phyloP scores from a whole-genome alignment of 176 grass and related monocot species.

The Oryza glaberrima region DNA sequence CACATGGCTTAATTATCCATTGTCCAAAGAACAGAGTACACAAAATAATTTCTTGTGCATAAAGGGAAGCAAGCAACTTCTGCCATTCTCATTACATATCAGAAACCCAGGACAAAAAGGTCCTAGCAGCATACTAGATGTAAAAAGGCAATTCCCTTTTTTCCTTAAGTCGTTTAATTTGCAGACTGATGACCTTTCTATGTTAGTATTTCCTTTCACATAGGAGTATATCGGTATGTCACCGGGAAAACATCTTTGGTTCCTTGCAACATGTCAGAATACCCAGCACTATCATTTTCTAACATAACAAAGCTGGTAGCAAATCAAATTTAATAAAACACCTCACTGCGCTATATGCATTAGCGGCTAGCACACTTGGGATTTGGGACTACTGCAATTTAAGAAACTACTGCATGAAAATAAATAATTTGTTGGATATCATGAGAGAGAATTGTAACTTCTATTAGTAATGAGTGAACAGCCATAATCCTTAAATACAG shows the following conservation, averaged over 20 bases:
- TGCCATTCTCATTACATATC: not conserved
- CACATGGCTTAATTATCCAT: not conserved
- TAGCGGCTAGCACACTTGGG: not conserved
- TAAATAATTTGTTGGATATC: not conserved
- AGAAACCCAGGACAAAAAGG: slow-evolving; percentile 1
- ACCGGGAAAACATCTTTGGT: not conserved
- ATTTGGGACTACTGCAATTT: not conserved
- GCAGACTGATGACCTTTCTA: not conserved
- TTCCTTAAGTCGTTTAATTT: not conserved
- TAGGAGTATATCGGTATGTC: not conserved
- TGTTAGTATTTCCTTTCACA: not conserved
- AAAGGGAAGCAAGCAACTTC: not conserved
- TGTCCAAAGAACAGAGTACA: not conserved
- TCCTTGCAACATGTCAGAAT: not conserved
- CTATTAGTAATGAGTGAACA: not conserved
- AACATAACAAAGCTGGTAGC: too few relatives aligned
- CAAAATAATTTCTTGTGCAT: not conserved
- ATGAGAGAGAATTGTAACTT: not conserved
- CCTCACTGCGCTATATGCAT: not conserved
- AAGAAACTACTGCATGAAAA: not conserved
- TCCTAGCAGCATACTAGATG: not conserved
- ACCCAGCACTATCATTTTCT: not conserved
- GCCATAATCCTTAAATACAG: not conserved
- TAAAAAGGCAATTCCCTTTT: not conserved
- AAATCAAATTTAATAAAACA: too few relatives aligned